Conservation (phyloP, 495 filamentous ascomycete species). For the Platismatia glauca region DNA sequence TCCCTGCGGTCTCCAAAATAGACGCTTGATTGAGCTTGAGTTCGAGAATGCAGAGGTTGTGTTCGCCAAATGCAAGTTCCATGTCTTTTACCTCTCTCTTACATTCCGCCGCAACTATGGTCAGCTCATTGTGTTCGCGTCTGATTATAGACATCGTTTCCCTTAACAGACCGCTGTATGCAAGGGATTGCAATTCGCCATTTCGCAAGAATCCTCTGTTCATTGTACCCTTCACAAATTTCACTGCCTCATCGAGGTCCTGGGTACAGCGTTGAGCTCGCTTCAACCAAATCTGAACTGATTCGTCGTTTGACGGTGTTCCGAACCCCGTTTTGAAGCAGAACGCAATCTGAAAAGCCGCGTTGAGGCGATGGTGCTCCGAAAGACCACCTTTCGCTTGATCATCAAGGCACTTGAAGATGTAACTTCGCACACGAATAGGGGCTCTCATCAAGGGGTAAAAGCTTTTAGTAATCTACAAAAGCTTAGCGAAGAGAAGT, state of each 20-base stretch:
- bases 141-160: background rate
- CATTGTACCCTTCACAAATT: background rate
- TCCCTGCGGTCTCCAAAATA: background rate
- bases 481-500: background rate
- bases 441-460: background rate
- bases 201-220: background rate
- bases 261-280: background rate
- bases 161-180: background rate
- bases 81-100: background rate
- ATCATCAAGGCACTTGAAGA: background rate
- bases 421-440: background rate
- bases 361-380: constrained; percentile 1
- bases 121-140: background rate
- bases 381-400: background rate
- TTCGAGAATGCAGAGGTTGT: background rate
- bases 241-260: background rate
- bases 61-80: background rate
- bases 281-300: background rate
- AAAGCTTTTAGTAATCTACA: background rate
- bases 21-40: background rate
- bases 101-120: background rate
- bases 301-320: constrained; percentile 1
- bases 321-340: constrained; percentile 2
- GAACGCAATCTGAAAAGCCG: constrained; percentile 5
- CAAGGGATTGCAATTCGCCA: background rate